Evolutionary conservation across 495 filamentous ascomycete species (phyloP).

Genomic region (Aspergillus panamensis): DNA sequence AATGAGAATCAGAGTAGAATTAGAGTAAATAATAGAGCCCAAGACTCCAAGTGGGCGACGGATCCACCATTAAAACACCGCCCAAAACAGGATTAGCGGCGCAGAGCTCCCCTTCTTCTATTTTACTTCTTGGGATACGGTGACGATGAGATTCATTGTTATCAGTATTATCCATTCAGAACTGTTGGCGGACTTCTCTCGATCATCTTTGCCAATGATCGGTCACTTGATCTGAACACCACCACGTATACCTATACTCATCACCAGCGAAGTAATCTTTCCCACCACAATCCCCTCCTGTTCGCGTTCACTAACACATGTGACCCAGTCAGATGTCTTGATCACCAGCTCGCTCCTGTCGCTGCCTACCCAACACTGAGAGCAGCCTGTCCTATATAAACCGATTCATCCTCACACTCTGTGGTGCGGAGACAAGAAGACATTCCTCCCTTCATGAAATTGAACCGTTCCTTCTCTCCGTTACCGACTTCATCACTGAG

Average conservation of each 20-base stretch:
- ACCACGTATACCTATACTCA: background rate
- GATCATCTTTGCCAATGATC: background rate
- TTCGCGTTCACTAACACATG: slow-evolving; percentile 25
- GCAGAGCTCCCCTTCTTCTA: slow-evolving; percentile 9
- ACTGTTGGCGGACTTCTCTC: background rate
- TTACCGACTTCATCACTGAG: background rate
- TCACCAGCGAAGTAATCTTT: background rate
- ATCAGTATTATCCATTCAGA: background rate
- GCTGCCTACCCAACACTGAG: slow-evolving; percentile 10
- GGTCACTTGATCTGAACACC: slow-evolving; percentile 11
- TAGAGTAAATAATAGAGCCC: background rate
- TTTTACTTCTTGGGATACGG: too few species aligned
- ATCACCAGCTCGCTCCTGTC: slow-evolving; percentile 18
- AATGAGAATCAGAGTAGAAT: background rate
- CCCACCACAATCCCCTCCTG: slow-evolving; percentile 2
- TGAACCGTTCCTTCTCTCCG: background rate
- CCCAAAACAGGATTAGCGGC: slow-evolving; percentile 18
- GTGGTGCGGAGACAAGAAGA: background rate
- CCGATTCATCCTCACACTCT: background rate
- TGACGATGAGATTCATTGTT: slow-evolving; percentile 1
- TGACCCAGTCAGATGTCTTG: slow-evolving; percentile 32
- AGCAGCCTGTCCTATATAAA: slow-evolving; percentile 13
- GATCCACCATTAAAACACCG: too few species aligned
- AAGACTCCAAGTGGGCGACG: too few species aligned
- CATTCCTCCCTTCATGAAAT: background rate